Base-by-base conservation (phyloP, 768 basidiomycete genomes). In the Calvatia gigantea region DNA sequence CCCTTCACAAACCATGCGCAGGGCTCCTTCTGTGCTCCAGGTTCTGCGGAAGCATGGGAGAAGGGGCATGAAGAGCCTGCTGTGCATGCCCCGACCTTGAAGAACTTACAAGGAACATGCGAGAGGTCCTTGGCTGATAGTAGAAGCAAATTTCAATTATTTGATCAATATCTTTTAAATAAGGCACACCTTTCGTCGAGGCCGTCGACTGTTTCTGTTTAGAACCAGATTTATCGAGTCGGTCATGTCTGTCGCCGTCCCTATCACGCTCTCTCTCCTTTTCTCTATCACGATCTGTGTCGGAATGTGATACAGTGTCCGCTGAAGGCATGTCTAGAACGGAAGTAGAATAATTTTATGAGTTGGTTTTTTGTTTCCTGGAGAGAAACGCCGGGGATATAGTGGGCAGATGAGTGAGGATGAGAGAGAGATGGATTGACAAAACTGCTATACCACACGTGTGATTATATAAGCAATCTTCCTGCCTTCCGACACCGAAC, bases 81-180 rank as follows among this genome's bases (percentile, higher is more conserved):
- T 3, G 94, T 96, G 71, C 95, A 98, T 11, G 86, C 87, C 31
- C 94, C 93, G 60, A 91, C 89, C 67, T 89, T 91, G 84, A 86
- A 97, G 82, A 98, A 98, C 74, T 96, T 91, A 77, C 96, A 98
- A 1, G 95, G 95, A 12, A 98, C 96, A 78, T 97, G 94, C 2
- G 91, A 91, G 53, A 98, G 81, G 68, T 94, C 91, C 70, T 93
- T 92, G 47, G 86, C 87, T 87, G 67, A 32, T n/a, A 19, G 9
- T 46, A 44, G 48, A 46, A 25, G 25, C 46, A 8, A 15, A 23
- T 21, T 2, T 6, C 33, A 27, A 47, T 51, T 37, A 50, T 42
- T 37, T 29, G 27, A 51, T 51, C 32, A n/a, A 12, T 47, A 45
- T 47, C 32, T 38, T 28, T 32, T n/a, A 12, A 44, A 42, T 3